These are phyloP conservation scores for Ophiostoma quercus DNA, from an alignment of 2,329 filamentous ascomycete genomes.

Conservation along the genomic window DNA sequence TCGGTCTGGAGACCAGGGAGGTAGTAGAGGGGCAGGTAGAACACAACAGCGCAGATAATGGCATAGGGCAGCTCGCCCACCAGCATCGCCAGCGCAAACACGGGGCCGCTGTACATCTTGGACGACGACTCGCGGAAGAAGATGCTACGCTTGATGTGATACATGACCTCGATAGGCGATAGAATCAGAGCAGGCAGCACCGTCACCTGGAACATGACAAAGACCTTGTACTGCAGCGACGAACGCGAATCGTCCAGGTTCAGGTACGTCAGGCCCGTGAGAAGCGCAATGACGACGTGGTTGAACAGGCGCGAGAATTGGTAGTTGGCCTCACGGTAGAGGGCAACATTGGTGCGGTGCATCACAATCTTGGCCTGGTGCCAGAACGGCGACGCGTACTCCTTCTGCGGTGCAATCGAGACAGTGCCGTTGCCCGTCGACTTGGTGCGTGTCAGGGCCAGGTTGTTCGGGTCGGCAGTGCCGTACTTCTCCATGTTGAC, in stretches of 20 bases:
- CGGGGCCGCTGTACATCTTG: constrained; percentile 79
- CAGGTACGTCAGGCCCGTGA: constrained; percentile 75
- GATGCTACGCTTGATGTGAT: constrained; percentile 70
- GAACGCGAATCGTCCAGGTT: constrained; percentile 69
- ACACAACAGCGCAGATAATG: constrained; percentile 69
- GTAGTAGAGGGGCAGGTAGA: constrained; percentile 81
- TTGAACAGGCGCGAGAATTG: constrained; percentile 83
- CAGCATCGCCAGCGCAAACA: constrained; percentile 73
- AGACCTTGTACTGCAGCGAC: constrained; percentile 78
- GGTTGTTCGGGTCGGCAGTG: constrained; percentile 19
- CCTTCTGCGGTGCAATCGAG: constrained; percentile 51
- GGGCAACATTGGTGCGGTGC: constrained; percentile 67
- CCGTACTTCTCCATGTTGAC: constrained; percentile 24
- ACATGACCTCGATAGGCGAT: constrained; percentile 78
- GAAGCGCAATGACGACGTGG: constrained; percentile 69
- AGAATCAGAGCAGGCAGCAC: constrained; percentile 80
- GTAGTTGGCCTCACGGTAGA: constrained; percentile 85
- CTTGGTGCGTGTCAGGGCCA: constrained; percentile 15
- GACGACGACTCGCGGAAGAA: constrained; percentile 81
- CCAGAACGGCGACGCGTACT: constrained; percentile 74
- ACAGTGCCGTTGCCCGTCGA: constrained; percentile 31
- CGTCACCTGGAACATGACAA: constrained; percentile 85
- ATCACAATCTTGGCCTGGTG: constrained; percentile 76
- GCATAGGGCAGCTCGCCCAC: constrained; percentile 80
- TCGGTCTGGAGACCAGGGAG: constrained; percentile 67